phyloP scores from a whole-genome alignment of 108 stramenopile species.

The Poteriospumella lacustris region DNA sequence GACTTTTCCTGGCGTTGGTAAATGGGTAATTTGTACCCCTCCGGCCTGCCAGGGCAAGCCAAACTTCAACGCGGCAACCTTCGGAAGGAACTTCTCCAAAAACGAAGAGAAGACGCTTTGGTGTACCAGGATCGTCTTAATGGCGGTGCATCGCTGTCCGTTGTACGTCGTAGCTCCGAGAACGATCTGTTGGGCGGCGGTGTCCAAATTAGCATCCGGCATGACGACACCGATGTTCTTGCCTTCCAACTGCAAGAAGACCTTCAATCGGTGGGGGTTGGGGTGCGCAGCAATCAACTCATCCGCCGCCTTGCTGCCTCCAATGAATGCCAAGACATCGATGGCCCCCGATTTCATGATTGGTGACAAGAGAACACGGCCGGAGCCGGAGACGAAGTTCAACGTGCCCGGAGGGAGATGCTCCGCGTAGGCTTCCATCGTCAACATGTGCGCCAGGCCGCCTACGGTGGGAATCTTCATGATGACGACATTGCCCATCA shows the following conservation, averaged over 20 bases:
- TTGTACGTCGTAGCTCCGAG: slow-evolving; percentile 70
- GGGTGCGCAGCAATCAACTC: slow-evolving; percentile 73
- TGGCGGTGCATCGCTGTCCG: slow-evolving; percentile 81
- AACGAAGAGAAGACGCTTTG: slow-evolving; percentile 49
- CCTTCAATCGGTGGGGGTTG: slow-evolving; percentile 74
- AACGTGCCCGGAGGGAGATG: slow-evolving; percentile 65
- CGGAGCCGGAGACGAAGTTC: slow-evolving; percentile 68
- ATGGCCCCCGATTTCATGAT: slow-evolving; percentile 72
- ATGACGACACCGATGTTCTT: slow-evolving; percentile 76
- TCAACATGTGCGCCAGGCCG: slow-evolving; percentile 71
- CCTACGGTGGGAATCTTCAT: slow-evolving; percentile 79
- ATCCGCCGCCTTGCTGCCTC: slow-evolving; percentile 73
- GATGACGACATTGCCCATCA: slow-evolving; percentile 77
- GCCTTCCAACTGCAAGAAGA: slow-evolving; percentile 80
- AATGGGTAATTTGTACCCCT: slow-evolving; percentile 62
- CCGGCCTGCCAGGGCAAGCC: slow-evolving; percentile 72
- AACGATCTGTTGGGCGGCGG: slow-evolving; percentile 60
- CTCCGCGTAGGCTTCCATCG: slow-evolving; percentile 71
- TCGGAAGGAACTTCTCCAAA: slow-evolving; percentile 44
- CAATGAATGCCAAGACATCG: slow-evolving; percentile 80
- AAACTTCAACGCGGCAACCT: slow-evolving; percentile 53
- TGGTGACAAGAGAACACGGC: slow-evolving; percentile 67
- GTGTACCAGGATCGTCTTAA: slow-evolving; percentile 71
- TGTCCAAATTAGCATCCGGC: slow-evolving; percentile 44
- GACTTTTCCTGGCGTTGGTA: slow-evolving; percentile 61